Conservation (phyloP, 345 rosid genomes). For the Salix arbutifolia region DNA sequence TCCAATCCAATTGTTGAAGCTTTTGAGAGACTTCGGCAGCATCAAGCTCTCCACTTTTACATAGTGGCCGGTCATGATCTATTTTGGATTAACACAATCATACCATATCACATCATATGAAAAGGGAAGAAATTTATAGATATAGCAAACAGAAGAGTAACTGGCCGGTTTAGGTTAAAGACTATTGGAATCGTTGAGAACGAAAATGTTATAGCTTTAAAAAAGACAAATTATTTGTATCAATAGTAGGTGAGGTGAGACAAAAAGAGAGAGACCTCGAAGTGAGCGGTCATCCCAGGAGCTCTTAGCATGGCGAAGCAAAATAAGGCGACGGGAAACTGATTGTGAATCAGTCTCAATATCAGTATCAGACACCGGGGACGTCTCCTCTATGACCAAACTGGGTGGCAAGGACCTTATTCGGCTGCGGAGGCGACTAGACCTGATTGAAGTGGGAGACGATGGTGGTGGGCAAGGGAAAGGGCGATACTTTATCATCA, state of each 20-base stretch:
- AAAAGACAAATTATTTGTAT: background rate
- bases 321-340: conserved; percentile 73
- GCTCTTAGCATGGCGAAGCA: conserved; percentile 92
- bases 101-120: too few relatives aligned
- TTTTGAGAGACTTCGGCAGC: conserved; percentile 59
- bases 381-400: background rate
- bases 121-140: background rate
- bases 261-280: conserved; percentile 40
- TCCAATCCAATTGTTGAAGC: conserved; percentile 78
- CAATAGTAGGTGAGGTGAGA: background rate
- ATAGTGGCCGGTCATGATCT: conserved; percentile 95
- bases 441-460: conserved; percentile 1
- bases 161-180: background rate
- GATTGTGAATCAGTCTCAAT: conserved; percentile 3
- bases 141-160: background rate
- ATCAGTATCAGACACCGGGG: background rate
- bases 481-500: background rate
- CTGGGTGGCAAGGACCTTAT: background rate
- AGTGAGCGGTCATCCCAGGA: conserved; percentile 68
- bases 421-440: background rate
- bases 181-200: background rate
- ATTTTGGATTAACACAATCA: background rate
- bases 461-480: background rate
- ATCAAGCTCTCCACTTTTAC: conserved; percentile 55
- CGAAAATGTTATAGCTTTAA: too few relatives aligned